Evolutionary conservation across 2,329 filamentous ascomycete species (phyloP).

Genomic region (Colletotrichum falcatum): DNA sequence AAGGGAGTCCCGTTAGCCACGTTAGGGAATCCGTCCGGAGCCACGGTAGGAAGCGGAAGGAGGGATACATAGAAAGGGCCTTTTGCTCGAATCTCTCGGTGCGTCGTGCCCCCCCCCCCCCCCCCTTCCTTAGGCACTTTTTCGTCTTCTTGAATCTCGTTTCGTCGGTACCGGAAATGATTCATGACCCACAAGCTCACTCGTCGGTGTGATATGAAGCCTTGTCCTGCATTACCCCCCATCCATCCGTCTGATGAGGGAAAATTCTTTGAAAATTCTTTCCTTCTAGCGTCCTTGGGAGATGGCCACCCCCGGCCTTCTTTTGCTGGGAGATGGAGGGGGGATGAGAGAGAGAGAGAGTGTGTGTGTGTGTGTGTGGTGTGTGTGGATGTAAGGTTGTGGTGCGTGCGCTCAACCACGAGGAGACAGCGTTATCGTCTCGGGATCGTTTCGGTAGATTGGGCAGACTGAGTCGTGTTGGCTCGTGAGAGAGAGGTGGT

Average conservation of each 20-base stretch:
- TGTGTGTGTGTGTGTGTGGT: neutral
- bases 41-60: constrained; percentile 7
- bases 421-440: constrained; percentile 11
- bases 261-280: constrained; percentile 23
- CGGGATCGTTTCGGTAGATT: constrained; percentile 19
- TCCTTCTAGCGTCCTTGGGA: neutral
- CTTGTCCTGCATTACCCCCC: neutral
- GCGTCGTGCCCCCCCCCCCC: neutral
- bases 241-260: neutral
- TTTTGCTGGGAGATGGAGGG: too few species aligned
- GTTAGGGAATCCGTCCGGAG: neutral
- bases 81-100: neutral
- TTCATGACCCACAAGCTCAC: constrained; percentile 1
- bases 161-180: neutral
- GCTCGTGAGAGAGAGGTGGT: neutral
- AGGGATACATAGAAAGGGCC: neutral
- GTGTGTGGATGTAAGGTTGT: neutral
- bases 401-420: neutral
- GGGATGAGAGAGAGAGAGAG: too few species aligned
- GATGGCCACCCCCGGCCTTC: constrained; percentile 6
- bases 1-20: constrained; percentile 1
- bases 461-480: constrained; percentile 3
- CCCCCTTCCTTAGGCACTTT: constrained; percentile 27
- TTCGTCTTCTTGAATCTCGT: constrained; percentile 21
- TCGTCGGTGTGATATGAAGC: neutral